Conservation (phyloP, 257 asterid species). For the Schizonepeta tenuifolia region DNA sequence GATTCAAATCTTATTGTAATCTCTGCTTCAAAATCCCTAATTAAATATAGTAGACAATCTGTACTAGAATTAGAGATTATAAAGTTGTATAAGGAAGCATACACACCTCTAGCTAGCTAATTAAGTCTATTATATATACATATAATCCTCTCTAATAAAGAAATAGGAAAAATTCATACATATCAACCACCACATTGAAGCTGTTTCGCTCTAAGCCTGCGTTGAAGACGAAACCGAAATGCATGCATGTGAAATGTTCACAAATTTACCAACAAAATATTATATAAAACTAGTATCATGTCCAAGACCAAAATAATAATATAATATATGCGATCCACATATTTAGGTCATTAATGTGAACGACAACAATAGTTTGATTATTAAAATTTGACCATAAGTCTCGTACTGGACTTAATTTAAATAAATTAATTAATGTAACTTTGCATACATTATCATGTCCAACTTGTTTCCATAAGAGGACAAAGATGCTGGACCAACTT, state of each 20-base stretch:
- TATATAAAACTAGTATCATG: conserved; percentile 1
- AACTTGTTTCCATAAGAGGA: conserved; percentile 17
- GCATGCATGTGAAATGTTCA: conserved; percentile 34
- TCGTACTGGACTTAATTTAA: conserved; percentile 8
- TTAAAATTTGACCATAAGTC: conserved; percentile 24
- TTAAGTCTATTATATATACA: too few species aligned
- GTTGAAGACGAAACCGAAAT: background rate
- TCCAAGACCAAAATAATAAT: background rate
- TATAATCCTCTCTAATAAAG: background rate
- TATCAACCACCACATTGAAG: conserved; percentile 33
- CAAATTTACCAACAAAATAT: conserved; percentile 6
- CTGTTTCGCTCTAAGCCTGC: background rate
- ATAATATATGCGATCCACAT: conserved; percentile 30
- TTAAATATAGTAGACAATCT: too few species aligned
- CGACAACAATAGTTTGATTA: conserved; percentile 28
- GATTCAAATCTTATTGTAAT: too few species aligned
- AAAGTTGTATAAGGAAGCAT: too few species aligned
- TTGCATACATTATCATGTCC: conserved; percentile 15
- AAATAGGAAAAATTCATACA: background rate
- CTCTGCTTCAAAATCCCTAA: too few species aligned
- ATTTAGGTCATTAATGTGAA: conserved; percentile 36
- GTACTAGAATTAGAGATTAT: too few species aligned
- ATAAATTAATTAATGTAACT: background rate
- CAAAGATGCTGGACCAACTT: conserved; percentile 37
- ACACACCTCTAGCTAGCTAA: too few species aligned